Base-by-base conservation (phyloP, 2,329 filamentous ascomycete species). In the Xylariaceae sp. region DNA sequence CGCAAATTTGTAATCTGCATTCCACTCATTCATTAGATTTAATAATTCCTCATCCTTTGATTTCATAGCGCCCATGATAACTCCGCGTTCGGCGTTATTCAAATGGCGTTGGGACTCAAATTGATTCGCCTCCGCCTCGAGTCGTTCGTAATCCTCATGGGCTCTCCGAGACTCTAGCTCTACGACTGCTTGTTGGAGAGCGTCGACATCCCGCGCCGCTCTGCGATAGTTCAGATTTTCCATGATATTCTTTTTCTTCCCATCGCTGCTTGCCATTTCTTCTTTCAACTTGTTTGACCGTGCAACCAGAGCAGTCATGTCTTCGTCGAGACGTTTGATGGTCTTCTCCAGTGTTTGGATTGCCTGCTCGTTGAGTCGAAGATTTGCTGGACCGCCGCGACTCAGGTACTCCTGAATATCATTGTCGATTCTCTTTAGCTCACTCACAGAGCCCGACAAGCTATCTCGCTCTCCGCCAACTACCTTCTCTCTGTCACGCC, bases 171-270 rank as follows among this genome's bases (percentile, higher is more conserved):
- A 78, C 69, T 92, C 85, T 5, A 99, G 79, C 55, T 88, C 81
- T 39, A 74, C 70, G 58, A 99, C 92, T 56, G 94, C 88, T 16
- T 71, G 69, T 51, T 81, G 75, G 6, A 96, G 79, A 3, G 74
- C 75, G 40, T 88, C 79, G 1, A 96, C 77, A 36, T 85, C 79
- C 51, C 84, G 80, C 52, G 84, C 77, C 56, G 88, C 86, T 67
- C 87, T 86, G 54, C 94, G 88, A 68, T 91, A 96, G 58, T 85
- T 85, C 48, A 97, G 75, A 64, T 99, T 99, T 68, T 97, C 91
- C 19, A 78, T 79, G 62, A 99, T 96, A 59, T 89, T 91, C 63
- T 89, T 87, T 72, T 91, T 92, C 52, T 86, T 92, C 54, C 86
- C 84, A 59, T 92, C 88, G 53, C 89, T 88, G 65, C 91, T 89